Base-by-base conservation (phyloP, 2,329 filamentous ascomycete genomes). In the Arachnomyces sp. region DNA sequence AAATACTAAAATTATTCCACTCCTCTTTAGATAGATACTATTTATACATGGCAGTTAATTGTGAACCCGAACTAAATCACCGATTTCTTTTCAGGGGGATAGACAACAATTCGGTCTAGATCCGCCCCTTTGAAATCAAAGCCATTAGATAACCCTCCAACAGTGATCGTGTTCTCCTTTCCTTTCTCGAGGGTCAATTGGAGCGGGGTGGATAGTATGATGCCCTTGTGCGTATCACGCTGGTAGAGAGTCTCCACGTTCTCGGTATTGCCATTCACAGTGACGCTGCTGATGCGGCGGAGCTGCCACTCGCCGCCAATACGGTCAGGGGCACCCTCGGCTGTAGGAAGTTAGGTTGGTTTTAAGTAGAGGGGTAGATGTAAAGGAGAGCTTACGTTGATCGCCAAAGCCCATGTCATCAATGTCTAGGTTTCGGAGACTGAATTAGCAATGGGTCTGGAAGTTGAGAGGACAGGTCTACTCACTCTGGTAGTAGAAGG, bases 361-460 rank as follows among this genome's bases (percentile, higher is more conserved):
- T 44, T 46, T 39, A 51, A 46, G 50, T 44, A 49, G 46, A n/a
- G n/a, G 1, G 2, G 2, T 2, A 4, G 1, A 13, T 2, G 8
- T 3, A 8, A 34, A 9, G 2, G 3, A 15, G 39, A 42, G 45
- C 36, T 39, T 32, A 39, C 36, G 36, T 18, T 39, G 36, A 20
- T 32, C 69, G 1, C 75, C 75, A 40, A 74, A 79, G 2, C 74
- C 75, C 72, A 77, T 76, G 43, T 78, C 75, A 36, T 78, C 75
- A 2, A 64, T 77, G 54, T 78, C 39, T 32, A 13, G 36, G 6
- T 29, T 2, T 7, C 12, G 9, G 25, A 8, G 20, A 25, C 5
- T 25, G 20, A 5, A 25, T 25, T 25, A 25, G 20, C 9, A 25
- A 25, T 5, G 9, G 20, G 16, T 11, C 11, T 14, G 2, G 18